Base-by-base conservation (phyloP, 2,329 filamentous ascomycete species). In the Colletotrichum lindemuthianum region DNA sequence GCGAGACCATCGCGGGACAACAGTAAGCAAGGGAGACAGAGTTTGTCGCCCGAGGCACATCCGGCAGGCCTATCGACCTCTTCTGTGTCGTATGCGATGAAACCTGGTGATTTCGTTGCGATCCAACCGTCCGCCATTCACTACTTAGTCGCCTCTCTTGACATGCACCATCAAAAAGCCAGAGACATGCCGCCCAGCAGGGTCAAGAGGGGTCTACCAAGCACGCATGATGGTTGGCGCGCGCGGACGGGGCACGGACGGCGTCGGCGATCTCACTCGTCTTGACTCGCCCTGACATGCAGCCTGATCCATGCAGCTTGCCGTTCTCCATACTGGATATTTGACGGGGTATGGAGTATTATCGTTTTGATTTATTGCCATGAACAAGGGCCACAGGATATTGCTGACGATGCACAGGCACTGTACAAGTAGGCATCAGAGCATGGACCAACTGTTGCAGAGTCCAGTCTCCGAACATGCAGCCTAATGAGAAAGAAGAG, bases 61-160 rank as follows among this genome's bases (percentile, higher is more conserved):
- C 37, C 49, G 41, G 24, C 24, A 24, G 24, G 24, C 24, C 24
- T 24, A 4, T 24, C 24, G 3, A 24, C 24, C 24, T 24, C 24
- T 24, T 24, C 24, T 24, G 24, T 1, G 24, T 24, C 24, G 33
- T 13, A 49, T 56, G 61, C 45, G 24, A 61, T 65, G 61, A 65
- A 61, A 65, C 61, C 58, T 52, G 51, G 51, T 65, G 34, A 65
- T 65, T 65, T 61, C 61, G 36, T 39, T 56, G 58, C 61, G 51
- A 65, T 57, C 61, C 51, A 34, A 36, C 12, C 41, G 55, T 36
- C 43, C 16, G 54, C 16, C 34, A 52, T 15, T 60, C 36, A 45
- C 33, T 39, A 11, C n/a, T 8, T 13, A 54, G 52, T 34, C 53
- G 36, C 45, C 32, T 56, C 32, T 43, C 33, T 49, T 43, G 45